Base-by-base conservation (phyloP, 305 asterid genomes). In the Ajuga reptans region DNA sequence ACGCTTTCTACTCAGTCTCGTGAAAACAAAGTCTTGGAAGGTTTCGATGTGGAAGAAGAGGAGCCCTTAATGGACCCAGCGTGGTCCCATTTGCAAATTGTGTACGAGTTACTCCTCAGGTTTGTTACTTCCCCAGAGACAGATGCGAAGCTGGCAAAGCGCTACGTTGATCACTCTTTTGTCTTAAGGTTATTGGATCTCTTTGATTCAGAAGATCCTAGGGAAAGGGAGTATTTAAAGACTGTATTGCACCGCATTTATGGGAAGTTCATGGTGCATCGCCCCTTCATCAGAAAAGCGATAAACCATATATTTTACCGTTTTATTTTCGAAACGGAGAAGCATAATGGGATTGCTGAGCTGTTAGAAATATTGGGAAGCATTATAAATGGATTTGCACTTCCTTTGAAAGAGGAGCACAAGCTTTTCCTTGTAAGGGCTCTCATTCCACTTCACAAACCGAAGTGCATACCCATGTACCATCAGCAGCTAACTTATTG, bases 261-360 rank as follows among this genome's bases (percentile, higher is more conserved):
- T 65, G 97, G 97, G 17, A 90, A 90, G 80, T 90, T 90, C 81
- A 90, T 90, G 97, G 97, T 90, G 65, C 96, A 90, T 77, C 96
- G 97, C 54, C 97, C 97, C 6, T 88, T 84, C 76, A 90, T 90
- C 68, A 79, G 97, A 71, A 90, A 88, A 79, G 67, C 95, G 4
- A 90, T 90, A 74, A 88, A 88, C 85, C 73, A 88, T 39, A 85
- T 90, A 69, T 88, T 90, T 66, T 90, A 81, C 83, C 84, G 85
- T 42, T 90, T 90, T 66, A 82, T 90, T 67, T 90, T 84, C 31
- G 97, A 90, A 78, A 86, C 92, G 29, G 97, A 88, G 85, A 90
- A 88, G 85, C 92, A 86, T 65, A 90, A 88, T 51, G 97, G 97
- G 68, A 87, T 90, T 3, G 97, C 97, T 0, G 96, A 90, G 77